Evolutionary conservation across 495 filamentous ascomycete genomes (phyloP).

Genomic region (Penicillium lividum): DNA sequence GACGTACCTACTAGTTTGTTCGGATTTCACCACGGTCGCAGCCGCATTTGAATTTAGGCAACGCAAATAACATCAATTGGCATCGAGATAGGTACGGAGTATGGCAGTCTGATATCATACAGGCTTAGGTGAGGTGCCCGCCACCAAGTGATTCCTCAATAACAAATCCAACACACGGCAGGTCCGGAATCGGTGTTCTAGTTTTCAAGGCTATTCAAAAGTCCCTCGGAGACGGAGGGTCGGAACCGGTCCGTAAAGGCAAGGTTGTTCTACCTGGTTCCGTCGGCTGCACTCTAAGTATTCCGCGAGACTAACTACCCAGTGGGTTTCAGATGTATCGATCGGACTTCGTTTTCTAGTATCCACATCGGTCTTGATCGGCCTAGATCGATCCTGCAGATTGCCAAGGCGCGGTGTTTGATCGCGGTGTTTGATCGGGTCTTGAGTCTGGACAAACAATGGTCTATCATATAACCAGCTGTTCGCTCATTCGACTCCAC

Average conservation of each 20-base stretch:
- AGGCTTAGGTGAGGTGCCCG: neutral
- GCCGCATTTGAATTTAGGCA: neutral
- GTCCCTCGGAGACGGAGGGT: neutral
- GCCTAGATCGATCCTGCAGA: conserved; percentile 1
- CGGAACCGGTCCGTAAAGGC: conserved; percentile 10
- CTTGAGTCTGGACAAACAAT: neutral
- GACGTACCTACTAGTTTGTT: neutral
- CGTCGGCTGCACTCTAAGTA: conserved; percentile 3
- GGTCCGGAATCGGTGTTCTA: neutral
- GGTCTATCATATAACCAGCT: neutral
- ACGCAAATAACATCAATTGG: neutral
- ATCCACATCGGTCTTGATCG: neutral
- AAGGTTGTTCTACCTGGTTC: conserved; percentile 15
- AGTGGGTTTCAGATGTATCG: conserved; percentile 26
- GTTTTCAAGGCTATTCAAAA: neutral
- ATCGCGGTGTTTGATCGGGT: neutral
- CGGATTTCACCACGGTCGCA: neutral
- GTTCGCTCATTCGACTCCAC: neutral
- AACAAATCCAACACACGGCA: neutral
- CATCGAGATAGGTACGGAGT: neutral
- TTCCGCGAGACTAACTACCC: neutral
- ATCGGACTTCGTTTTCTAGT: conserved; percentile 12
- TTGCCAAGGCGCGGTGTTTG: conserved; percentile 4
- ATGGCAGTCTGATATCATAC: neutral
- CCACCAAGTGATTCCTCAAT: neutral